phyloP scores from a whole-genome alignment of 139 green algal species.

The Tetradesmus obliquus region DNA sequence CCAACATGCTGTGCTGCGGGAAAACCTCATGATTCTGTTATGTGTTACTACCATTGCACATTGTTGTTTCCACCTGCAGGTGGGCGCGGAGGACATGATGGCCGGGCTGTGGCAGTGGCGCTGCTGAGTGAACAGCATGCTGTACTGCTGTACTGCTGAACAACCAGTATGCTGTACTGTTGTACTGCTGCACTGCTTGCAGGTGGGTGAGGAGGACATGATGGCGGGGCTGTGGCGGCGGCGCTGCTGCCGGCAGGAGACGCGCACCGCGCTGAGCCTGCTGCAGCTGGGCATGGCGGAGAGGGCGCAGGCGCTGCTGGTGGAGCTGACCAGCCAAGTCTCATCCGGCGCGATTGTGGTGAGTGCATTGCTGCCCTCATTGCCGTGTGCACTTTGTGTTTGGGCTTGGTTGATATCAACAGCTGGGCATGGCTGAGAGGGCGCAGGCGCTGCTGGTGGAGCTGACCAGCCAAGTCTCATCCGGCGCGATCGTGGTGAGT shows the following conservation, averaged over 20 bases:
- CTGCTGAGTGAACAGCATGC: not conserved
- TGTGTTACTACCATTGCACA: too few relatives aligned
- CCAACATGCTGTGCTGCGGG: not conserved
- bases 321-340: constrained; percentile 57
- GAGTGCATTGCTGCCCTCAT: not conserved
- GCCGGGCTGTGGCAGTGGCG: constrained; percentile 87
- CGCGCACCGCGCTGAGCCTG: constrained; percentile 64
- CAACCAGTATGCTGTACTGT: too few relatives aligned
- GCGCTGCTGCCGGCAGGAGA: constrained; percentile 52
- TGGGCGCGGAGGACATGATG: constrained; percentile 92
- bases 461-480: constrained; percentile 40
- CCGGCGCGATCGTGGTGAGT: constrained; percentile 40
- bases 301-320: constrained; percentile 80
- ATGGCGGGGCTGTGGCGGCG: constrained; percentile 89
- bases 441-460: constrained; percentile 83
- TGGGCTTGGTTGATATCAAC: constrained; percentile 46
- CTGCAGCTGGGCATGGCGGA: constrained; percentile 90
- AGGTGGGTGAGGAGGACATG: constrained; percentile 91
- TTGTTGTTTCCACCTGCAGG: constrained; percentile 1
- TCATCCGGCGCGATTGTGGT: constrained; percentile 39
- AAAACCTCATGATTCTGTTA: too few relatives aligned
- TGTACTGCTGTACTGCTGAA: too few relatives aligned
- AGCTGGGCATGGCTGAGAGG: constrained; percentile 85
- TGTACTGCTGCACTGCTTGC: not conserved
- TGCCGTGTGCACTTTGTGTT: too few relatives aligned